Percentiles rank a stretch among this genome's conserved stretches.
phyloP scores from a whole-genome alignment of 2,329 filamentous ascomycete genomes.

The Metarhizium rileyi region DNA sequence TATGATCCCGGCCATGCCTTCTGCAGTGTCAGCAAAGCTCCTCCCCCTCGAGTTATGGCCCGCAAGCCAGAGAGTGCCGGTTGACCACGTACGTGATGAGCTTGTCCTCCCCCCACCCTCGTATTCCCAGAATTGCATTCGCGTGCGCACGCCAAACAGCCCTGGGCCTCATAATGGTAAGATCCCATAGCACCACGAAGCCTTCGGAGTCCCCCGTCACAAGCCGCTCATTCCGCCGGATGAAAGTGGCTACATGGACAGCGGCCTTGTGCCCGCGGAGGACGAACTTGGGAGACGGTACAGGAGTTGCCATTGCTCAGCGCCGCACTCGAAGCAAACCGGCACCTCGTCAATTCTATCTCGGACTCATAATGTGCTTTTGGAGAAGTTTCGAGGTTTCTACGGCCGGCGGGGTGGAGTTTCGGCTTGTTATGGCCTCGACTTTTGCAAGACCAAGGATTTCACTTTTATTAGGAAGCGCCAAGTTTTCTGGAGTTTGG shows the following conservation, averaged over 20 bases:
- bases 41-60: no score
- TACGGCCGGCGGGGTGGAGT: not conserved
- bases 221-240: slow-evolving; percentile 64
- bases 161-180: slow-evolving; percentile 68
- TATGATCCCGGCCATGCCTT: slow-evolving; percentile 86
- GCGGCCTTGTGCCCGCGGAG: slow-evolving; percentile 77
- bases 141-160: slow-evolving; percentile 83
- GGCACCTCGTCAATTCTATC: not conserved
- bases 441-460: not conserved
- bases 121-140: slow-evolving; percentile 64
- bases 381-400: not conserved
- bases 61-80: not conserved
- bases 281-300: slow-evolving; percentile 44
- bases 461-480: no score
- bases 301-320: slow-evolving; percentile 17
- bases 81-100: slow-evolving; percentile 65
- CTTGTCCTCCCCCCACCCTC: slow-evolving; percentile 59
- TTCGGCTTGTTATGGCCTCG: not conserved
- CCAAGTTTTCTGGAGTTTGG: not conserved
- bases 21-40: not conserved
- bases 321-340: not conserved
- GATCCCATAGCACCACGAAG: slow-evolving; percentile 78
- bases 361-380: not conserved
- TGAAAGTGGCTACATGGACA: slow-evolving; percentile 68
- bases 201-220: slow-evolving; percentile 84